Evolutionary conservation across 768 basidiomycete species (phyloP), one percentile per base, ranked within the genome.

Genomic region (Pleurotus pulmonarius): DNA sequence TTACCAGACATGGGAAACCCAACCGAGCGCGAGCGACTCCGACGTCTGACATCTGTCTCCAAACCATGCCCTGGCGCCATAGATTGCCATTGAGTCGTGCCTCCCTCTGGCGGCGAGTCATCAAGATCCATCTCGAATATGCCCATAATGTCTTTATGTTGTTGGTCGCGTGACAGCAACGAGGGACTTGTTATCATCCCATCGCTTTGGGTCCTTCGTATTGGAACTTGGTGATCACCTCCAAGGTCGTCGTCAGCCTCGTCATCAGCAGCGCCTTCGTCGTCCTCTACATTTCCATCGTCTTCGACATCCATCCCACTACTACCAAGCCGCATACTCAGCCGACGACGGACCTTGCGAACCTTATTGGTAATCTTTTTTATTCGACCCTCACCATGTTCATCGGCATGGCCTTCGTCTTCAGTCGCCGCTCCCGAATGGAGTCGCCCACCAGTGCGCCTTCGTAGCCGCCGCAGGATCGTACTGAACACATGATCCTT

Each of bases 401-500:
- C 18, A 29, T 16, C 34, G 40, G 64, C 68, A 22, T 82, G 83
- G 15, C 79, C 81, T 57, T 86, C 86, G 60, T 86, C 85, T 55
- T 83, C 85, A 6, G 74, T 78, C 61, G 70, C 73, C 22, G 72
- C 66, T 38, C 64, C 72, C 41, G 73, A 67, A 11, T 64, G 65
- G 61, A 70, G 69, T 26, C 74, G 69, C 20, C 74, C 75, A 41
- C 70, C 75, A 8, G 74, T 72, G 34, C 82, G 81, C 61, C 83
- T 81, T 39, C 81, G 79, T 57, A 93, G 82, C 57, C 90, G 79
- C 47, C 86, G 84, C 59, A 98, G 75, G 29, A 98, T 85, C 15
- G 91, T 90, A 58, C 84, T 90, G 67, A 99, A 96, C 46, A 99
- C 93, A 63, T 96, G 94, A 65, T 98, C 94, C 71, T 94, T 95